These are phyloP conservation scores for Dictyostelium discoideum DNA, from an alignment of 78 protist genomes.

Conservation along the genomic window dicty_2.7 NC_007091.3:1790001-1790500, in stretches of 20 bases:
- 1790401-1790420: slow-evolving; percentile 20
- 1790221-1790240: neutral
- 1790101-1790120: neutral
- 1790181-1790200: neutral
- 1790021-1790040: no score
- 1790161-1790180: no score
- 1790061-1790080: neutral
- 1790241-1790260: no score
- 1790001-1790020: slow-evolving; percentile 5
- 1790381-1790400: neutral
- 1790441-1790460: slow-evolving; percentile 39
- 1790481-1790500: slow-evolving; percentile 26
- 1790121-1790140: no score
- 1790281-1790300: neutral
- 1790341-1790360: slow-evolving; percentile 2
- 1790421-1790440: slow-evolving; percentile 47
- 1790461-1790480: slow-evolving; percentile 62
- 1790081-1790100: neutral
- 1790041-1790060: neutral
- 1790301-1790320: slow-evolving; percentile 7
- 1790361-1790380: neutral
- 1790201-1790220: no score
- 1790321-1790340: neutral
- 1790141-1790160: no score
- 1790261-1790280: neutral